Evolutionary conservation across 179 eudicot species (phyloP).

Genomic region (Spinacia oleracea): DNA sequence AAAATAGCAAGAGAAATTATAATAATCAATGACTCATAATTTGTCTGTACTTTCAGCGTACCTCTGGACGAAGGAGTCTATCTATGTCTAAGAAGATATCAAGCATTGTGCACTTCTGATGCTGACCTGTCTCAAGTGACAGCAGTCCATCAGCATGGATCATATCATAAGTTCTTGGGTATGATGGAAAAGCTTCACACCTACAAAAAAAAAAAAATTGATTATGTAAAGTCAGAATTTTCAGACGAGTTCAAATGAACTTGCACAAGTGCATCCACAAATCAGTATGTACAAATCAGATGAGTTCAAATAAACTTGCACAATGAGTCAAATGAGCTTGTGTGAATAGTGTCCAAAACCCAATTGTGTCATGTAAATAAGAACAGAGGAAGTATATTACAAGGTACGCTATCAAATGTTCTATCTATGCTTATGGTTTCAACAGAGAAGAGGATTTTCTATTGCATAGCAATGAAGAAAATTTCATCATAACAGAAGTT

Average conservation of each 20-base stretch:
- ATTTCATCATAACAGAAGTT: not conserved
- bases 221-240: not conserved
- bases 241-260: not conserved
- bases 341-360: no score
- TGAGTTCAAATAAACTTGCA: no score
- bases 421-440: not conserved
- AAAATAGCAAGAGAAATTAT: not conserved
- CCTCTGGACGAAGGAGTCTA: conserved; percentile 99
- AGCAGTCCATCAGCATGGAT: conserved; percentile 90
- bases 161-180: conserved; percentile 93
- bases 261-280: not conserved
- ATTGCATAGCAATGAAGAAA: not conserved
- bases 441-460: not conserved
- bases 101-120: conserved; percentile 57
- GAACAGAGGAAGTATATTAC: no score
- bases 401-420: not conserved
- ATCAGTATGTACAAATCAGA: not conserved
- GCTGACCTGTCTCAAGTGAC: conserved; percentile 58
- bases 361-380: no score
- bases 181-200: conserved; percentile 98
- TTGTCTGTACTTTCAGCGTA: conserved; percentile 21
- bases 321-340: no score
- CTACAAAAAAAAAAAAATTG: conserved; percentile 7
- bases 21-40: not conserved
- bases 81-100: conserved; percentile 86